These are phyloP conservation scores for Mucuna pruriens DNA, from an alignment of 306 rosid species.

Conservation along the genomic window DNA sequence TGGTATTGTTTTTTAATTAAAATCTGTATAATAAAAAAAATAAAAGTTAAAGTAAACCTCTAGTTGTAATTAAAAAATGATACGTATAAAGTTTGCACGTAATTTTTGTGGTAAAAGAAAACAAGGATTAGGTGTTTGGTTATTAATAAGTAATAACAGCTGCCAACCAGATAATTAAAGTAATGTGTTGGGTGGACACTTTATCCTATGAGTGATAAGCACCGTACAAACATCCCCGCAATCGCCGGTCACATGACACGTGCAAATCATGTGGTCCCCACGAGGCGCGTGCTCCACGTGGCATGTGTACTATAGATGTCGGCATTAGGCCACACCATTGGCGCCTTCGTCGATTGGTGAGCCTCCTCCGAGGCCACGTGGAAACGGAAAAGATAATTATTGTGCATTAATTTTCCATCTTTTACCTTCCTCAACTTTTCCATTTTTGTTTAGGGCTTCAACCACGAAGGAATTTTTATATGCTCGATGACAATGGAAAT, in stretches of 20 bases:
- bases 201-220: constrained; percentile 5
- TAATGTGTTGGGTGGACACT: constrained; percentile 26
- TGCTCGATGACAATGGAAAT: not conserved
- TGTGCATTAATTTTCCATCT: constrained; percentile 40
- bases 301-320: constrained; percentile 53
- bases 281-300: constrained; percentile 54
- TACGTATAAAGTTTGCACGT: too few species aligned
- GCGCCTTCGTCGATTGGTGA: not conserved
- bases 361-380: constrained; percentile 3
- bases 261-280: constrained; percentile 46
- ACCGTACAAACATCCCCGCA: constrained; percentile 69
- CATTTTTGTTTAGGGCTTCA: too few species aligned
- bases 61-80: too few species aligned
- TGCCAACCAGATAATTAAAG: not conserved
- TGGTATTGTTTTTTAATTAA: too few species aligned
- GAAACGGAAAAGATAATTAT: too few species aligned
- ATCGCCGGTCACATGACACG: constrained; percentile 65
- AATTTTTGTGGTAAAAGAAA: too few species aligned
- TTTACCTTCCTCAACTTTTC: constrained; percentile 41
- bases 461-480: too few species aligned
- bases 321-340: constrained; percentile 35
- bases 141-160: not conserved
- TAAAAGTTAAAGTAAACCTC: too few species aligned
- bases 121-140: not conserved
- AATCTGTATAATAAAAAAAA: too few species aligned